Conservation (phyloP, 2,329 filamentous ascomycete genomes). For the Colletotrichum falcatum region DNA sequence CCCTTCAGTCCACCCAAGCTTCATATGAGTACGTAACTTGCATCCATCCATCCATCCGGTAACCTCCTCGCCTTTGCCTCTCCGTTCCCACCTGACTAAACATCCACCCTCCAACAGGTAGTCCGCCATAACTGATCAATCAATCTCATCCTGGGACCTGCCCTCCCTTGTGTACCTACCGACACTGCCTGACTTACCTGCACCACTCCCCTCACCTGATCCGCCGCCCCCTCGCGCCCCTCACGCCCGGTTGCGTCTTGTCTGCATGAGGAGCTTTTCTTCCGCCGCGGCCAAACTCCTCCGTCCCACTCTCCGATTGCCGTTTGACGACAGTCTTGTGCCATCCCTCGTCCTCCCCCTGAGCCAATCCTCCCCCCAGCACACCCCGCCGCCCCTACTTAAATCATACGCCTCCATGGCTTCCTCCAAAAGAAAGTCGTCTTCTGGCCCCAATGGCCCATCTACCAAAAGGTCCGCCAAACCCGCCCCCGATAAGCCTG, state of each 20-base stretch:
- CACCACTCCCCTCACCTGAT: conserved; percentile 8
- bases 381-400: background rate
- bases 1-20: background rate
- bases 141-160: background rate
- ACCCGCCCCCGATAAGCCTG: background rate
- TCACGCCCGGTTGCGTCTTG: background rate
- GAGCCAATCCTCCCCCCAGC: background rate
- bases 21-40: background rate
- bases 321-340: conserved; percentile 15
- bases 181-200: background rate
- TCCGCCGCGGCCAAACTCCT: conserved; percentile 36
- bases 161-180: no score
- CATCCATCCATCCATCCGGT: background rate
- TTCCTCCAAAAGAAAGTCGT: conserved; percentile 53
- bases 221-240: background rate
- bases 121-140: background rate
- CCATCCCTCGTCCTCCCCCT: conserved; percentile 25
- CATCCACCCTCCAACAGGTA: background rate
- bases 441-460: conserved; percentile 38
- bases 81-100: no score
- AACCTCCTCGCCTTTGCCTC: no score
- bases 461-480: conserved; percentile 29
- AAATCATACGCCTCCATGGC: conserved; percentile 17
- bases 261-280: conserved; percentile 42
- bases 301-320: background rate